Evolutionary conservation across 257 asterid genomes (phyloP), one percentile per base, ranked within the genome.

Genomic region (Salvia miltiorrhiza): DNA sequence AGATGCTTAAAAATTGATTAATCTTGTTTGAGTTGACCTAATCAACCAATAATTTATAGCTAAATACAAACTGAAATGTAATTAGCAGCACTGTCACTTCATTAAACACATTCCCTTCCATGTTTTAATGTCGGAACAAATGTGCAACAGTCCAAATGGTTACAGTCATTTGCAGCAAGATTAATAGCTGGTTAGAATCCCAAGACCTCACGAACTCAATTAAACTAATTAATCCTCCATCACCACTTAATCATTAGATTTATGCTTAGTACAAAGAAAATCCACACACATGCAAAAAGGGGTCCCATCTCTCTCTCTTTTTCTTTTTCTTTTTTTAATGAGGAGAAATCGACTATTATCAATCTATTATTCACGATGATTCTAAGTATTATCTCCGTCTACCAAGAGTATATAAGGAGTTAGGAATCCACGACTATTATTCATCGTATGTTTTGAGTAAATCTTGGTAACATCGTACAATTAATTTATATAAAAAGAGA

Each of bases 91-190:
- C 55, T 63, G 43, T 70, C 80, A 73, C 73, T 19, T 14, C 47
- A 19, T 41, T 66, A 76, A 81, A 80, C 84, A 83, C 88, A 89
- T 85, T 80, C 90, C 87, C 71, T 74, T 68, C 77, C 89, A 83
- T 85, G 88, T 84, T 86, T 76, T 40, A 52, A 45, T 89, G 90
- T 87, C 86, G 78, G 89, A 67, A 74, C 70, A 71, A 44, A 73
- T 74, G 48, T 69, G 55, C 70, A 80, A 73, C 75, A 77, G 71
- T 87, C 86, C 90, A 90, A 85, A 82, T 13, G 65, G 49, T 77
- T 63, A 78, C 86, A 73, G 85, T 69, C 83, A 83, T 79, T 76
- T 70, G 70, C 54, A 66, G 71, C 76, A 70, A 45, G 54, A 77
- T 70, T 72, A 66, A 37, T 71, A 77, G 82, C 86, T 82, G 87